Conservation (phyloP, 2,329 filamentous ascomycete genomes). For the Eutypa lata region DNA sequence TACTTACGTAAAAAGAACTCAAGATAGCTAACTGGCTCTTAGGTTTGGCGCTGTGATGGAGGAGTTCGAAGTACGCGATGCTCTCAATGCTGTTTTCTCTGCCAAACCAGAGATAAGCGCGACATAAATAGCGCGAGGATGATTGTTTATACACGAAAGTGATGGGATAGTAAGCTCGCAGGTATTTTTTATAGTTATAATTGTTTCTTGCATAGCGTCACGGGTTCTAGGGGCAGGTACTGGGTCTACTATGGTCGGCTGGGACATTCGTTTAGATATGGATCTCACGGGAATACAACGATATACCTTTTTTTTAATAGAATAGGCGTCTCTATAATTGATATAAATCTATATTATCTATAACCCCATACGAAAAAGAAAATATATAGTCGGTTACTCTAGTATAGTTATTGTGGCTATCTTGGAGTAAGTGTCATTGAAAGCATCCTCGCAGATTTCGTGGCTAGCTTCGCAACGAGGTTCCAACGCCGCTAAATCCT, state of each 20-base stretch:
- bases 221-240: background rate
- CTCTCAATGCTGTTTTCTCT: slow-evolving; percentile 67
- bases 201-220: background rate
- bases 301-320: background rate
- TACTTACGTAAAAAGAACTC: no score
- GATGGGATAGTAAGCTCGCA: no score
- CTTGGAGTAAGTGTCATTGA: no score
- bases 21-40: slow-evolving; percentile 8
- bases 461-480: no score
- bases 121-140: slow-evolving; percentile 4
- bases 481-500: no score
- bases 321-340: no score
- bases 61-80: slow-evolving; percentile 71
- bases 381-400: no score
- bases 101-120: slow-evolving; percentile 44
- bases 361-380: no score
- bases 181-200: no score
- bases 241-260: background rate
- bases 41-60: slow-evolving; percentile 65
- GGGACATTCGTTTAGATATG: background rate
- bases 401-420: no score
- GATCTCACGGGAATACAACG: background rate
- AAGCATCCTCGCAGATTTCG: no score
- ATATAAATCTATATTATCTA: no score
- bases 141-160: background rate